These are phyloP conservation scores for Kwoniella sp. DNA, from an alignment of 768 basidiomycete species.

Conservation along the genomic window DNA sequence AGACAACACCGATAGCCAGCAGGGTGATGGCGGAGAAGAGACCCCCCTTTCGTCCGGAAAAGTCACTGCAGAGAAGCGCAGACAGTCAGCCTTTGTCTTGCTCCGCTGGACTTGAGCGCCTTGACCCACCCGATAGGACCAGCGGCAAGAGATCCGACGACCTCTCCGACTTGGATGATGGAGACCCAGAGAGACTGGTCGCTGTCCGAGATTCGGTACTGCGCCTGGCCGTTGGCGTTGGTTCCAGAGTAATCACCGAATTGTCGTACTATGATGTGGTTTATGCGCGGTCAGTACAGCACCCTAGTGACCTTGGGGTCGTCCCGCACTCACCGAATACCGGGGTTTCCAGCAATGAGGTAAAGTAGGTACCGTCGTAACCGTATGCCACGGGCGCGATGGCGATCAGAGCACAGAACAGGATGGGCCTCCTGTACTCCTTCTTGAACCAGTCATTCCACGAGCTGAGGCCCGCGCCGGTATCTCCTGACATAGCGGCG, in stretches of 20 bases:
- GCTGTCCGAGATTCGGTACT: slow-evolving; percentile 24
- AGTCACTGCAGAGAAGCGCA: slow-evolving; percentile 22
- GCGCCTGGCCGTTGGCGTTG: slow-evolving; percentile 1
- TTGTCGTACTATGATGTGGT: slow-evolving; percentile 21
- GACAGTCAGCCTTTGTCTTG: not conserved
- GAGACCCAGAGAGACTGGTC: slow-evolving; percentile 37
- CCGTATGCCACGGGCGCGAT: slow-evolving; percentile 26
- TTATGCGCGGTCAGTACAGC: too few relatives aligned
- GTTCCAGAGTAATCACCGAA: slow-evolving; percentile 25
- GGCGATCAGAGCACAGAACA: slow-evolving; percentile 24
- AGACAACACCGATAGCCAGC: slow-evolving; percentile 42
- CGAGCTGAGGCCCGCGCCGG: too few relatives aligned
- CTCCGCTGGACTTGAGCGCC: not conserved
- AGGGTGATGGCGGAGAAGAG: slow-evolving; percentile 32
- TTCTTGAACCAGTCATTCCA: slow-evolving; percentile 19
- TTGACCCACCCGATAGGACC: slow-evolving; percentile 38
- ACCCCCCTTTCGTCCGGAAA: slow-evolving; percentile 45
- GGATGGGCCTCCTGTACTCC: slow-evolving; percentile 24
- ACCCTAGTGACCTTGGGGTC: too few relatives aligned
- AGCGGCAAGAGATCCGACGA: slow-evolving; percentile 46
- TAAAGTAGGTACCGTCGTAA: slow-evolving; percentile 47
- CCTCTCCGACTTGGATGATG: slow-evolving; percentile 49
- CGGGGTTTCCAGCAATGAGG: slow-evolving; percentile 35
- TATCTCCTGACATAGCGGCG: too few relatives aligned
- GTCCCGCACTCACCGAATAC: slow-evolving; percentile 23